Evolutionary conservation across 352 stramenopile genomes (phyloP).

Genomic region (Achlya hypogyna): DNA sequence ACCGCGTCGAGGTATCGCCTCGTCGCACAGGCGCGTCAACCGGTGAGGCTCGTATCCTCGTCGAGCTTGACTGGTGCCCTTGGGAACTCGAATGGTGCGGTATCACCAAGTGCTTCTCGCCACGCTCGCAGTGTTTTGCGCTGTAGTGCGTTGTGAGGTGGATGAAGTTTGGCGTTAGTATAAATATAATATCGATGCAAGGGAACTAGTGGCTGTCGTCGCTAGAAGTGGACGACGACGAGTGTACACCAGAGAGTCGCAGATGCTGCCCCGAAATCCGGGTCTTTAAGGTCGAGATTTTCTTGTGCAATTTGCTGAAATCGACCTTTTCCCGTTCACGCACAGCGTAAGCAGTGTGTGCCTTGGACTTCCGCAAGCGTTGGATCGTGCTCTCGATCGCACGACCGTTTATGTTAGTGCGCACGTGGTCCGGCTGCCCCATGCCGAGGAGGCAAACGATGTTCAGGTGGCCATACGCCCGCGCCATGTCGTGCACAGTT

Average conservation of each 20-base stretch:
- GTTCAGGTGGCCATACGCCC: constrained; percentile 8
- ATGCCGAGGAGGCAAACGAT: constrained; percentile 2
- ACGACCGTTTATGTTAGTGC: neutral
- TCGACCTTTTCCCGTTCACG: neutral
- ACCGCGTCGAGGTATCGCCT: too few relatives aligned
- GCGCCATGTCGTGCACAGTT: neutral
- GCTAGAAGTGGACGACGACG: neutral
- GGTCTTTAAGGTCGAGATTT: neutral
- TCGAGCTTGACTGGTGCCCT: too few relatives aligned
- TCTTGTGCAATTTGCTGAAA: neutral
- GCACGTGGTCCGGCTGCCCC: neutral
- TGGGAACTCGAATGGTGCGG: too few relatives aligned
- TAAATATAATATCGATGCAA: neutral
- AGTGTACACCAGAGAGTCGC: neutral
- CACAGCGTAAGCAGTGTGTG: neutral
- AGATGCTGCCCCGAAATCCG: neutral
- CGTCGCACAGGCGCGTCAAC: too few relatives aligned
- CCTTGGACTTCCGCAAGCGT: neutral
- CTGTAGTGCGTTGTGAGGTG: too few relatives aligned
- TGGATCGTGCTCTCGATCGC: neutral
- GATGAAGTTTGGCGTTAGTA: neutral
- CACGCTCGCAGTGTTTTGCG: too few relatives aligned
- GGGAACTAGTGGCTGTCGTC: neutral
- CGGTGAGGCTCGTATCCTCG: too few relatives aligned
- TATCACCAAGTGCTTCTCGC: too few relatives aligned